These are phyloP conservation scores for Alternaria sp. DNA, from an alignment of 2,329 filamentous ascomycete genomes.

Conservation along the genomic window DNA sequence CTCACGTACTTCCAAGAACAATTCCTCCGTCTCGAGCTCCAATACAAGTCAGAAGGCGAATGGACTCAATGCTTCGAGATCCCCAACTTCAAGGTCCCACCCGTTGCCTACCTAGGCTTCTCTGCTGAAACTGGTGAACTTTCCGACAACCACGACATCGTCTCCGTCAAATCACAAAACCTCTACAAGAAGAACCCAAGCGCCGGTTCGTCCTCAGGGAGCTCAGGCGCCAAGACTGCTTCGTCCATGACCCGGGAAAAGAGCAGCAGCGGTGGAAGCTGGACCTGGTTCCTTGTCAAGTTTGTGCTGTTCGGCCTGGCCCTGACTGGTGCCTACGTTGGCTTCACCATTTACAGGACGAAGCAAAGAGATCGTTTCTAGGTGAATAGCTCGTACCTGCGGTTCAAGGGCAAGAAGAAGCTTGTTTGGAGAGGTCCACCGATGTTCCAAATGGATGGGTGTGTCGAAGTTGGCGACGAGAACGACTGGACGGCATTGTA, in stretches of 20 bases:
- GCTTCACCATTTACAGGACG: conserved; percentile 82
- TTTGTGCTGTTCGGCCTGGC: conserved; percentile 76
- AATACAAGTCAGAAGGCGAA: conserved; percentile 89
- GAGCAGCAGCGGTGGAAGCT: conserved; percentile 63
- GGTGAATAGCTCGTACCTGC: conserved; percentile 18
- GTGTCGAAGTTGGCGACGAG: conserved; percentile 13
- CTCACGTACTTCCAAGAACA: conserved; percentile 98
- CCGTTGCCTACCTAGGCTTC: conserved; percentile 70
- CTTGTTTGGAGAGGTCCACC: conserved; percentile 2
- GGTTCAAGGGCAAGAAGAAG: conserved; percentile 9
- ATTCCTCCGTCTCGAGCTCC: conserved; percentile 85
- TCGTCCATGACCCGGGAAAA: conserved; percentile 53
- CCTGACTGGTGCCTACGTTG: conserved; percentile 79
- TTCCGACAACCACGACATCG: conserved; percentile 96
- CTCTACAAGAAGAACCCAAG: conserved; percentile 70
- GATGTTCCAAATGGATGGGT: conserved; percentile 8
- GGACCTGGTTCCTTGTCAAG: conserved; percentile 82
- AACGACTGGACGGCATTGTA: conserved; percentile 27
- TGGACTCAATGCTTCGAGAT: conserved; percentile 91
- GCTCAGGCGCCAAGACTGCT: conserved; percentile 19
- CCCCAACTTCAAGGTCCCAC: conserved; percentile 75
- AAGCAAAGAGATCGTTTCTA: conserved; percentile 61
- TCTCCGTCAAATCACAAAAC: conserved; percentile 85
- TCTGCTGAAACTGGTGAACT: conserved; percentile 93
- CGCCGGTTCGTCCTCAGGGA: conserved; percentile 13